A percentile compares a stretch with the other conserved stretches of the same genome.
phyloP scores from a whole-genome alignment of 495 filamentous ascomycete genomes.

The Penicillium desertorum region DNA sequence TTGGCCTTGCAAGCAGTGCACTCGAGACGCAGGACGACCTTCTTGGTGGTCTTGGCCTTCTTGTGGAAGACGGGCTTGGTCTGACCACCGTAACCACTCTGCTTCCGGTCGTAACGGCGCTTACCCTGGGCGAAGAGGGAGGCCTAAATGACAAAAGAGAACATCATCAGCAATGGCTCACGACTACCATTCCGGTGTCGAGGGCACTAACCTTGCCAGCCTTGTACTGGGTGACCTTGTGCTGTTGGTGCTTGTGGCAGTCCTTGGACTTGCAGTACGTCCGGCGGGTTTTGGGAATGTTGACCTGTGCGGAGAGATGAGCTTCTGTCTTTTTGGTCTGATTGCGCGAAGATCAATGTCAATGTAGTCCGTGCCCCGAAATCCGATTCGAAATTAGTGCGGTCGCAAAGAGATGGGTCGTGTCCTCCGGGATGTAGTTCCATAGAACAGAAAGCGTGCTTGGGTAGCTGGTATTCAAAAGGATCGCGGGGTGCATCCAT shows the following conservation, averaged over 20 bases:
- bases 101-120: constrained; percentile 99
- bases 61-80: constrained; percentile 99
- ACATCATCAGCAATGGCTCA: constrained; percentile 28
- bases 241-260: constrained; percentile 91
- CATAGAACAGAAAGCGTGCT: background rate
- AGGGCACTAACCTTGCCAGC: constrained; percentile 69
- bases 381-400: constrained; percentile 18
- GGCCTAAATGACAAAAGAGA: constrained; percentile 54
- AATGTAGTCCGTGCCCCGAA: constrained; percentile 8
- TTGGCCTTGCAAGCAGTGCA: constrained; percentile 97
- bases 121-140: constrained; percentile 97
- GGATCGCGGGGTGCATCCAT: background rate
- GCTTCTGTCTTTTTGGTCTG: constrained; percentile 21
- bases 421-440: background rate
- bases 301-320: constrained; percentile 59
- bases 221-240: constrained; percentile 98
- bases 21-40: constrained; percentile 96
- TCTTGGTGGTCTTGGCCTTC: constrained; percentile 99
- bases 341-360: constrained; percentile 10
- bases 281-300: constrained; percentile 86
- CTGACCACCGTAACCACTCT: constrained; percentile 98
- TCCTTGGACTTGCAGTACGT: constrained; percentile 94
- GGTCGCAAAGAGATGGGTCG: constrained; percentile 9
- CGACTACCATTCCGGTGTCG: constrained; percentile 7
- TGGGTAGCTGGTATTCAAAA: background rate